These are phyloP conservation scores for Hymenoscyphus occultus DNA, from an alignment of 2,329 filamentous ascomycete species.

Conservation along the genomic window DNA sequence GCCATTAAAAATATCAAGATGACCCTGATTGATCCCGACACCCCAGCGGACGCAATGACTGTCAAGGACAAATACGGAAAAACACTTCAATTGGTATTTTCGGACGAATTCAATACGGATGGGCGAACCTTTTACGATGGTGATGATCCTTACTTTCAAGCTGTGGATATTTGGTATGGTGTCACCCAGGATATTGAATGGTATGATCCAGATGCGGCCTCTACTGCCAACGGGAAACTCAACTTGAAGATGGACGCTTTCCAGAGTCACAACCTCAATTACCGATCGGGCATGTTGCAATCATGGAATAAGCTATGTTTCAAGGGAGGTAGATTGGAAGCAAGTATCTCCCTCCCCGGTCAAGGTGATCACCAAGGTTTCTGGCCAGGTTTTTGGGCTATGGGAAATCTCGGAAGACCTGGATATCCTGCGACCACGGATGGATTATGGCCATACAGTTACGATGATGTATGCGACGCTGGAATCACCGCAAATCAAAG, in stretches of 20 bases:
- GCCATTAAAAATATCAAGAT: slow-evolving; percentile 58
- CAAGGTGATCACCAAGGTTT: slow-evolving; percentile 64
- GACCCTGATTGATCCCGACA: slow-evolving; percentile 65
- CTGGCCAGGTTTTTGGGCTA: slow-evolving; percentile 75
- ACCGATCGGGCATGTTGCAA: slow-evolving; percentile 71
- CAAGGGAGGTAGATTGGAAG: slow-evolving; percentile 67
- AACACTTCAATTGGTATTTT: slow-evolving; percentile 63
- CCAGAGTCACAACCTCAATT: slow-evolving; percentile 62
- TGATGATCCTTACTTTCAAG: slow-evolving; percentile 68
- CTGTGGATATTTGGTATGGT: slow-evolving; percentile 69
- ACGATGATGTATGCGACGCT: slow-evolving; percentile 63
- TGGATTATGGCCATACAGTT: slow-evolving; percentile 73
- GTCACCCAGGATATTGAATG: slow-evolving; percentile 68
- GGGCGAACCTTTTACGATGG: slow-evolving; percentile 69
- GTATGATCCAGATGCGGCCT: slow-evolving; percentile 67
- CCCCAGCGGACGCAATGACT: slow-evolving; percentile 54
- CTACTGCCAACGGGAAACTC: slow-evolving; percentile 59
- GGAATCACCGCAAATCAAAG: slow-evolving; percentile 73
- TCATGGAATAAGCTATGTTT: slow-evolving; percentile 74
- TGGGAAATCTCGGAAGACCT: slow-evolving; percentile 69
- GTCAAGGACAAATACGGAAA: slow-evolving; percentile 58
- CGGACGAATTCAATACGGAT: slow-evolving; percentile 67
- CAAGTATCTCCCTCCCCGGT: slow-evolving; percentile 67
- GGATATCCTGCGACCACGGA: slow-evolving; percentile 69
- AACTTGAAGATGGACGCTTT: slow-evolving; percentile 64